Evolutionary conservation across 2,329 filamentous ascomycete species (phyloP).

Genomic region (Penicillium sp.): DNA sequence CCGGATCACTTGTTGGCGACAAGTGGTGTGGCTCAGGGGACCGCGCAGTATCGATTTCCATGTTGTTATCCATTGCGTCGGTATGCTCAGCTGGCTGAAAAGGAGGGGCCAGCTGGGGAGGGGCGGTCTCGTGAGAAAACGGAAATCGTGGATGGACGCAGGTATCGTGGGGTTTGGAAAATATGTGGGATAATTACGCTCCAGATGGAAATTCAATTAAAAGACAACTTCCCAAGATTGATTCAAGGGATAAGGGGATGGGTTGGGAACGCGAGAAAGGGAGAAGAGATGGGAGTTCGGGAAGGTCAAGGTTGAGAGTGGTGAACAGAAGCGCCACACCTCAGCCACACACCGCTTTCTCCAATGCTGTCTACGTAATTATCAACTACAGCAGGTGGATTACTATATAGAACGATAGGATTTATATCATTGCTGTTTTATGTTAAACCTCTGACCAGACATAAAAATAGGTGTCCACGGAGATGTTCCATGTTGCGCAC

Average conservation of each 20-base stretch:
- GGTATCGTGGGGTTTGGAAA: slow-evolving; percentile 10
- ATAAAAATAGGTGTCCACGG: background rate
- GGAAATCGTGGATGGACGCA: slow-evolving; percentile 13
- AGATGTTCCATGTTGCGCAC: background rate
- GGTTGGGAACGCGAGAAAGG: slow-evolving; percentile 22
- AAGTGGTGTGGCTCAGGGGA: slow-evolving; percentile 75
- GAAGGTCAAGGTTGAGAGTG: slow-evolving; percentile 26
- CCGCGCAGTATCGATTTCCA: slow-evolving; percentile 90
- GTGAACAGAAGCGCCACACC: slow-evolving; percentile 23
- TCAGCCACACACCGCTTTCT: slow-evolving; percentile 24
- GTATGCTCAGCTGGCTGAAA: slow-evolving; percentile 24
- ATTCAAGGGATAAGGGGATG: slow-evolving; percentile 23
- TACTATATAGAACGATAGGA: background rate
- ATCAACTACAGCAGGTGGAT: background rate
- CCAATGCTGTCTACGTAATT: slow-evolving; percentile 1
- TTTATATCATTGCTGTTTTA: background rate
- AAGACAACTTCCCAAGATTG: slow-evolving; percentile 13
- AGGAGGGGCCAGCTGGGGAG: slow-evolving; percentile 29
- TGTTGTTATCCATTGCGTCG: slow-evolving; percentile 83
- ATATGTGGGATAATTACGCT: slow-evolving; percentile 10
- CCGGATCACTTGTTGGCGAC: slow-evolving; percentile 74
- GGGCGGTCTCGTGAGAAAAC: slow-evolving; percentile 37
- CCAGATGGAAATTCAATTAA: slow-evolving; percentile 14
- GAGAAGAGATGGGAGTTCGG: slow-evolving; percentile 25
- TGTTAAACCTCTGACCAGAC: background rate